phyloP scores from a whole-genome alignment of 768 basidiomycete genomes.

The Pleurotus tuoliensis region DNA sequence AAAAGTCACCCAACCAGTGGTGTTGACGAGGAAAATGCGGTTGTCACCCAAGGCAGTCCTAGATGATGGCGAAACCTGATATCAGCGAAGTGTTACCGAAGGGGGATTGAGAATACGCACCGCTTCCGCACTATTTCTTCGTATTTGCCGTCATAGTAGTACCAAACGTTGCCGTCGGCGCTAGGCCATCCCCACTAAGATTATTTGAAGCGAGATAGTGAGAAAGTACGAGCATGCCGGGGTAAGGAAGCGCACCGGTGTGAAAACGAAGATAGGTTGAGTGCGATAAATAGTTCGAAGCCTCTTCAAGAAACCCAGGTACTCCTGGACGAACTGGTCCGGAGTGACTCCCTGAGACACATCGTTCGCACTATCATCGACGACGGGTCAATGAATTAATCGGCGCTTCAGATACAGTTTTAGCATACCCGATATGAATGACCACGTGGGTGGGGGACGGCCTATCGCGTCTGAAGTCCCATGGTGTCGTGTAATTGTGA shows the following conservation, averaged over 20 bases:
- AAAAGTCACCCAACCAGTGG: constrained; percentile 51
- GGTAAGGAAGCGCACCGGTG: constrained; percentile 34
- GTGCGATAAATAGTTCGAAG: constrained; percentile 38
- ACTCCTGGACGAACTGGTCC: constrained; percentile 44
- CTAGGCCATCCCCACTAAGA: constrained; percentile 54
- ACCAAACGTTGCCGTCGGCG: constrained; percentile 37
- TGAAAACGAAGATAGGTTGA: constrained; percentile 51
- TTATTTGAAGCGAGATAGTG: background rate
- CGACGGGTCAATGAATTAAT: too few species aligned
- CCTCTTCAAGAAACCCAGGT: constrained; percentile 39
- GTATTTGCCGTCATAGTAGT: constrained; percentile 47
- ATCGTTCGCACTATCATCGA: constrained; percentile 44
- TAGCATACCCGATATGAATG: constrained; percentile 50
- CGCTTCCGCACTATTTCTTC: constrained; percentile 38
- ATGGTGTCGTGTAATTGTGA: constrained; percentile 59
- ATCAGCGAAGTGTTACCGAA: background rate
- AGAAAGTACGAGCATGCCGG: background rate
- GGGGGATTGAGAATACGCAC: constrained; percentile 17
- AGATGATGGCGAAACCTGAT: background rate
- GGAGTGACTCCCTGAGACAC: constrained; percentile 46
- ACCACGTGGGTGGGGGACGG: constrained; percentile 48
- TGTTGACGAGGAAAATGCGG: constrained; percentile 49
- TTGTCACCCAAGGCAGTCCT: constrained; percentile 41
- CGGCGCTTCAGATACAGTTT: background rate
- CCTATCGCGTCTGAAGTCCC: constrained; percentile 47